Conservation (phyloP, 2,329 filamentous ascomycete genomes). For the Pseudogymnoascus sp. region DNA sequence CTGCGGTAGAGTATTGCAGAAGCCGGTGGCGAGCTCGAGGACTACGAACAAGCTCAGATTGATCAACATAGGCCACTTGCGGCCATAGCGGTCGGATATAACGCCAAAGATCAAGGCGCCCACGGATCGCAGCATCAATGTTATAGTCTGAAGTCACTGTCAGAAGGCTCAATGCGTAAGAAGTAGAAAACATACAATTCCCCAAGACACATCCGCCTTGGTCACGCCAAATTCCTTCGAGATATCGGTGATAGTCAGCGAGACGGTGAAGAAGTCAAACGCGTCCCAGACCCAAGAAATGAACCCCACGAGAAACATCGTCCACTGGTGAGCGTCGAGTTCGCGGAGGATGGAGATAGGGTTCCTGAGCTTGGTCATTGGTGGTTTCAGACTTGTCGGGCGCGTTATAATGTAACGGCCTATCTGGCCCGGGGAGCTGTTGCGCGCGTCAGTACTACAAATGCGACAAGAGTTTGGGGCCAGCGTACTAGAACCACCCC, state of each 20-base stretch:
- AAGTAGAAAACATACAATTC: slow-evolving; percentile 33
- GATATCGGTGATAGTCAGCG: slow-evolving; percentile 49
- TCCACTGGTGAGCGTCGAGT: slow-evolving; percentile 27
- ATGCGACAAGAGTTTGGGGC: not conserved
- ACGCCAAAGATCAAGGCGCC: slow-evolving; percentile 43
- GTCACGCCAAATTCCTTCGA: slow-evolving; percentile 44
- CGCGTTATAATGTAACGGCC: slow-evolving; percentile 29
- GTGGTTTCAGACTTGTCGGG: slow-evolving; percentile 29
- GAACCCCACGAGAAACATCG: slow-evolving; percentile 22
- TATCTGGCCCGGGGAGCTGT: slow-evolving; percentile 27
- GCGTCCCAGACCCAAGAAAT: slow-evolving; percentile 47
- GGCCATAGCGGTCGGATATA: slow-evolving; percentile 45
- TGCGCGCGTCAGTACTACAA: not conserved
- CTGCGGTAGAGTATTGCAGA: slow-evolving; percentile 19
- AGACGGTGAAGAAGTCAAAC: slow-evolving; percentile 62
- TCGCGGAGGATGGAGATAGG: slow-evolving; percentile 23
- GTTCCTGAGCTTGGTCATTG: slow-evolving; percentile 23
- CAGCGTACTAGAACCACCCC: slow-evolving; percentile 1
- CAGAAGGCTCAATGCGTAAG: not conserved
- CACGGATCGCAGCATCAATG: slow-evolving; percentile 28
- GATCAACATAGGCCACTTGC: slow-evolving; percentile 64
- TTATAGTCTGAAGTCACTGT: slow-evolving; percentile 19
- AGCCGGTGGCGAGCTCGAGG: slow-evolving; percentile 48
- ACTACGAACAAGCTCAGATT: slow-evolving; percentile 65
- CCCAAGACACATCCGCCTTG: slow-evolving; percentile 56